These are phyloP conservation scores for Annona cherimola DNA, from an alignment of 164 flowering plant genomes.

Conservation along the genomic window DNA sequence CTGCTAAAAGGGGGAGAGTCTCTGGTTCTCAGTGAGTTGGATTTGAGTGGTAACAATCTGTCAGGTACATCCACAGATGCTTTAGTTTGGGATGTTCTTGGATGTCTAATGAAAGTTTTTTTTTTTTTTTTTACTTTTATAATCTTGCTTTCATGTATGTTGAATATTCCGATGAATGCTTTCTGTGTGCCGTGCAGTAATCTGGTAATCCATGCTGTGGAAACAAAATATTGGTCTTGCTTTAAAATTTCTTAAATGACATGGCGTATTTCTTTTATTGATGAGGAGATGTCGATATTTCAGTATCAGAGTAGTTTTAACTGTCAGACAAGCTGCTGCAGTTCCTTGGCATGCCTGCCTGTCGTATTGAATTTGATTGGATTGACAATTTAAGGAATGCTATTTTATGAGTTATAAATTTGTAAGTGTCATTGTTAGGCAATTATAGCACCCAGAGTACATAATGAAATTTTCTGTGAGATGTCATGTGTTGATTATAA, in stretches of 20 bases:
- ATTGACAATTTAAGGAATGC: background rate
- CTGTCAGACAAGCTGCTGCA: background rate
- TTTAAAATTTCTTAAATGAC: background rate
- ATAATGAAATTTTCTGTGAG: too few relatives aligned
- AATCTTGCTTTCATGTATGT: too few relatives aligned
- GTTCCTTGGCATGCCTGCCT: too few relatives aligned
- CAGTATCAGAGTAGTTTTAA: background rate
- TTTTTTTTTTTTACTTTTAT: background rate
- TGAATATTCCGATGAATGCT: background rate
- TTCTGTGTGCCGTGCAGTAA: background rate
- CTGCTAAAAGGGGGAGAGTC: slow-evolving; percentile 67
- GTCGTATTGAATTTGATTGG: background rate
- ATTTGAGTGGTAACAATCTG: slow-evolving; percentile 89
- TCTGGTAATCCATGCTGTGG: background rate
- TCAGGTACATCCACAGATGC: slow-evolving; percentile 50
- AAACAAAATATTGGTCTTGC: background rate
- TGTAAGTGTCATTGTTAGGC: too few relatives aligned
- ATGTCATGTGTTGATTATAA: too few relatives aligned
- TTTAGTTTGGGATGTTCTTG: background rate
- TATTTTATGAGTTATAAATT: background rate
- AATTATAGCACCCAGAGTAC: too few relatives aligned
- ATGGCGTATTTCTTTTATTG: background rate
- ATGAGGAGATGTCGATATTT: background rate
- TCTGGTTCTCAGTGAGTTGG: slow-evolving; percentile 63
- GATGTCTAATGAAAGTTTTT: background rate